Base-by-base conservation (phyloP, 1,284 basidiomycete species). In the Malassezia furfur region DNA sequence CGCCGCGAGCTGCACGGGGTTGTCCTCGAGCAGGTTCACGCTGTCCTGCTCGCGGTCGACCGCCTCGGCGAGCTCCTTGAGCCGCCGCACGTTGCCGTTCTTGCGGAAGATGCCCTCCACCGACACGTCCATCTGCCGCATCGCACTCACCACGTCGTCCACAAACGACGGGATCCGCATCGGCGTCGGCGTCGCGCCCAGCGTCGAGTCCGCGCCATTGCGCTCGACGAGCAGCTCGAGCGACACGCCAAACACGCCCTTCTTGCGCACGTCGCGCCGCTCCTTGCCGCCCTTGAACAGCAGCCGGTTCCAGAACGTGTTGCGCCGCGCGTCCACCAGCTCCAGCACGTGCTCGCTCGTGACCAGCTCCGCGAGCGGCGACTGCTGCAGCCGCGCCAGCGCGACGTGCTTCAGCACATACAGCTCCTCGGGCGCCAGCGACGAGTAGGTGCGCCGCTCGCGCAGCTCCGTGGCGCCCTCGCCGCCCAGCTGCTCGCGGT, bases 121-220 rank as follows among this genome's bases (percentile, higher is more conserved):
- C 5, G 93, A 96, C 86, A 99, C 89, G 77, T 98, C 93, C 93
- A 96, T 96, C 77, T 96, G 91, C 72, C 87, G 82, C 93, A 99
- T 96, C 3, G 94, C 91, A 51, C 89, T 93, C 38, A 98, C 84
- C 52, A 96, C 86, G 70, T 98, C 94, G 74, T 98, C 94, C 59
- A 99, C 87, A 74, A 98, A 96, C 75, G 88, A 94, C 7, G 93
- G 93, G 28, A 99, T 85, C 63, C 89, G 81, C 60, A 98, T 75
- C 19, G 87, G 83, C 37, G 83, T 84, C 19, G 86, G 82, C n/a
- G 88, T 87, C 25, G 88, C 87, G 28, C 91, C 91, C 51, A 90
- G 82, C 62, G 88, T 78, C 21, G 91, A 96, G 77, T 98, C 94
- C 8, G 88, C 85, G 2, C 93, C 93, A 69, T 91, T 91, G 56